A percentile compares a stretch with the other conserved stretches of the same genome.
Evolutionary conservation across 2,329 filamentous ascomycete genomes (phyloP).

Genomic region (Grosmannia serpens): DNA sequence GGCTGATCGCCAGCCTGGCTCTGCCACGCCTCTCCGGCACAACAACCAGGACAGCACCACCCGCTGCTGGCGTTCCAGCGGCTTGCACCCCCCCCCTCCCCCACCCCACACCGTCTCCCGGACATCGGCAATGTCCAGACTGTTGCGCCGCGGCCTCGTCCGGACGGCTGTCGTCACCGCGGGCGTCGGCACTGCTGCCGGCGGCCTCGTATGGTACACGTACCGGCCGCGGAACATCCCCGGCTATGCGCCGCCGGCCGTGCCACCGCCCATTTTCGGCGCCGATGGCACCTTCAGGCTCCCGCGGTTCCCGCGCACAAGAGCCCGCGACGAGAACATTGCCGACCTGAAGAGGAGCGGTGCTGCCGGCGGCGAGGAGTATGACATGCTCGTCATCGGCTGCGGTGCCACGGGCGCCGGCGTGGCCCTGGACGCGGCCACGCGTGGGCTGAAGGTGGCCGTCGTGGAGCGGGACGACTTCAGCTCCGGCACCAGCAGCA

Average conservation of each 20-base stretch:
- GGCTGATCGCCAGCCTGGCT: too few species aligned
- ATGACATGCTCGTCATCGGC: constrained; percentile 69
- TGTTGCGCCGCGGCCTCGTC: constrained; percentile 19
- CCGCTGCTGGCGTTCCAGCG: too few species aligned
- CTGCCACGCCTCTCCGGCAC: too few species aligned
- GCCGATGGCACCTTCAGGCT: constrained; percentile 56
- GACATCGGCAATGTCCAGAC: constrained; percentile 15
- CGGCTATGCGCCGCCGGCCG: constrained; percentile 54
- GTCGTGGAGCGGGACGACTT: constrained; percentile 78
- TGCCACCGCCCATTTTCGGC: constrained; percentile 59
- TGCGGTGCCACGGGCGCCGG: constrained; percentile 70
- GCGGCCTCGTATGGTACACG: constrained; percentile 35
- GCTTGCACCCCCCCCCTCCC: too few species aligned
- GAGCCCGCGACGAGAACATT: constrained; percentile 53
- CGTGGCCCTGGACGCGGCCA: constrained; percentile 71
- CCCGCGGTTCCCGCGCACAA: constrained; percentile 53
- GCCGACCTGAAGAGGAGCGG: constrained; percentile 42
- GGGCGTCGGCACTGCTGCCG: constrained; percentile 28
- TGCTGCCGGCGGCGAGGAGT: constrained; percentile 35
- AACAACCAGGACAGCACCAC: too few species aligned
- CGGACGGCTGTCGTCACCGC: constrained; percentile 33
- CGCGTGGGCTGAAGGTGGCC: constrained; percentile 67
- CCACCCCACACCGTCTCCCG: too few species aligned
- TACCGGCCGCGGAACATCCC: constrained; percentile 64
- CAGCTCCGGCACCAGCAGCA: constrained; percentile 69